Evolutionary conservation across 2,329 filamentous ascomycete species (phyloP).

Genomic region (Pestalotiopsis sp.): DNA sequence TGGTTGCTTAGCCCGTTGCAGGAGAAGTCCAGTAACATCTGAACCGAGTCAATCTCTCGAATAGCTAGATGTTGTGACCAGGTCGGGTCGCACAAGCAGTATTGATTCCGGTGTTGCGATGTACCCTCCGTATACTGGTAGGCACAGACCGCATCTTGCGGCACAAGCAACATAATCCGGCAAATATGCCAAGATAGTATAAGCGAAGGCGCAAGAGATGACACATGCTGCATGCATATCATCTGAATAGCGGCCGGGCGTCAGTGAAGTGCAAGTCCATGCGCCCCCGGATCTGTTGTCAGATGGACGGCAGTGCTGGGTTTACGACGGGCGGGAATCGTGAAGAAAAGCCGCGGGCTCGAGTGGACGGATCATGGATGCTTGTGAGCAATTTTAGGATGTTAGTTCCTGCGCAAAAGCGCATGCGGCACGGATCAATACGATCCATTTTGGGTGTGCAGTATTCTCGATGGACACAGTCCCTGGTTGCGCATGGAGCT

Average conservation of each 20-base stretch:
- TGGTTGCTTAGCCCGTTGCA: too few relatives aligned
- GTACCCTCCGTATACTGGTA: neutral
- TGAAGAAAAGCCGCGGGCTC: conserved; percentile 7
- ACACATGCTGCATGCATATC: neutral
- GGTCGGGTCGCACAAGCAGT: too few relatives aligned
- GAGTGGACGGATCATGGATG: neutral
- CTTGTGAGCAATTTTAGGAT: neutral
- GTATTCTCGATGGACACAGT: neutral
- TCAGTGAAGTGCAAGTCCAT: neutral
- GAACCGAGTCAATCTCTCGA: too few relatives aligned
- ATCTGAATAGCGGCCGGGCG: conserved; percentile 1
- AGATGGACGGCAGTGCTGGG: conserved; percentile 2
- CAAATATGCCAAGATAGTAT: neutral
- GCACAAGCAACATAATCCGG: neutral
- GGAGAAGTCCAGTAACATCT: too few relatives aligned
- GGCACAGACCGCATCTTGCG: neutral
- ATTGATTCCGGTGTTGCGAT: neutral
- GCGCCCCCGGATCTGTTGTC: neutral
- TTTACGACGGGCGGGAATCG: neutral
- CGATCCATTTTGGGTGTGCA: neutral
- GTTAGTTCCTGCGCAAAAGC: neutral
- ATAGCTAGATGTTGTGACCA: too few relatives aligned
- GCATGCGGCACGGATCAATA: neutral
- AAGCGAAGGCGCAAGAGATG: neutral
- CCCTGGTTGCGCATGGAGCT: conserved; percentile 1